phyloP scores from a whole-genome alignment of 2,329 filamentous ascomycete genomes.

The Fusarium bactridioides region DNA sequence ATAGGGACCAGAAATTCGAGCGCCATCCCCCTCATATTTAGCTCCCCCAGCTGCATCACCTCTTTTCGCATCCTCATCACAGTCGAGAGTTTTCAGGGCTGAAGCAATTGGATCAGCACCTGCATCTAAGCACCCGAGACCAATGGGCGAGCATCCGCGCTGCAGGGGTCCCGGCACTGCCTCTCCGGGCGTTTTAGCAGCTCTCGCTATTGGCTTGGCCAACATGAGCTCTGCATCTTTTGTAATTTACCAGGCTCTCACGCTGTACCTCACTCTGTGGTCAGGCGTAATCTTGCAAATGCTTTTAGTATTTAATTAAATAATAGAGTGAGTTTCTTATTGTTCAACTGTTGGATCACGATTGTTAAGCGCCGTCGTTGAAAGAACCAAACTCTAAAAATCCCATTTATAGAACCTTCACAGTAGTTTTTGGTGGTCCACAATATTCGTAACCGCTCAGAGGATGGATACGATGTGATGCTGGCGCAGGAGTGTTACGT shows the following conservation, averaged over 20 bases:
- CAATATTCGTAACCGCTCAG: constrained; percentile 2
- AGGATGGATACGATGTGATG: neutral
- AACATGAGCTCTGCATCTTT: neutral
- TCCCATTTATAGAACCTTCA: neutral
- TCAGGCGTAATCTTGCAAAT: neutral
- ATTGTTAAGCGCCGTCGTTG: neutral
- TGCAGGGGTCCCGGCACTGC: constrained; percentile 11
- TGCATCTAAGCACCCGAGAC: neutral
- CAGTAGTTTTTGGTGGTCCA: neutral
- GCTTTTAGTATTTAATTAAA: neutral
- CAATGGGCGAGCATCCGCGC: neutral
- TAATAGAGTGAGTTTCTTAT: neutral
- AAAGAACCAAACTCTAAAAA: neutral
- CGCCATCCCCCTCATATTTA: constrained; percentile 7
- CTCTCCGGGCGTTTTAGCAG: constrained; percentile 2
- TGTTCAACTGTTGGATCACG: neutral
- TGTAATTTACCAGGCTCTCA: neutral
- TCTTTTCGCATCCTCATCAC: neutral
- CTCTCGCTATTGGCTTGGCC: neutral
- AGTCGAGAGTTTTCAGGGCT: neutral
- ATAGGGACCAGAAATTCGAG: neutral
- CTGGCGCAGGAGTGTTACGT: constrained; percentile 2
- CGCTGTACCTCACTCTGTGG: fast-evolving
- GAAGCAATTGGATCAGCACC: neutral
- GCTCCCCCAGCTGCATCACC: neutral